Evolutionary conservation across 129 eudicot species (phyloP).

Genomic region (Heracleum sosnowskyi): DNA sequence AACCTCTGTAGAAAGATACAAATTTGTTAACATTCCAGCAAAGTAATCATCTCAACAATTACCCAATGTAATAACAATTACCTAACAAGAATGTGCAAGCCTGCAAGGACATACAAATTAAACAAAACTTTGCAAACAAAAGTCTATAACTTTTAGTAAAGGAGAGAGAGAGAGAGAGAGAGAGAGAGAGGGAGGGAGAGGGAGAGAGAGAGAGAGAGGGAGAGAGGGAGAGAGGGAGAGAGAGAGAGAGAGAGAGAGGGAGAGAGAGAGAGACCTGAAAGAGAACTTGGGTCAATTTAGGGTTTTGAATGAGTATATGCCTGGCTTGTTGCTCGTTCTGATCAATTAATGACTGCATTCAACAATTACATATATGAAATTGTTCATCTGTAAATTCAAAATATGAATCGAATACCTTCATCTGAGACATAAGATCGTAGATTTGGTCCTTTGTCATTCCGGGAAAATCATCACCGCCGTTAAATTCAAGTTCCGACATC

Average conservation of each 20-base stretch:
- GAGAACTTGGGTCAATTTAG: too few relatives aligned
- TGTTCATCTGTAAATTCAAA: background rate
- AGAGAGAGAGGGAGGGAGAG: too few relatives aligned
- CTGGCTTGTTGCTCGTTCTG: conserved; percentile 92
- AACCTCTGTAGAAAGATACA: background rate
- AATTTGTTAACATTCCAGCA: background rate
- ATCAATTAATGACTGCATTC: conserved; percentile 68
- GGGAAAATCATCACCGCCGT: conserved; percentile 75
- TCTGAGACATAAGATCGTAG: conserved; percentile 87
- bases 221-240: too few relatives aligned
- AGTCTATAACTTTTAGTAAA: too few relatives aligned
- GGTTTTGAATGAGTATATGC: conserved; percentile 77
- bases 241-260: background rate
- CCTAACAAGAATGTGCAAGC: background rate
- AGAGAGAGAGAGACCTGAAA: too few relatives aligned
- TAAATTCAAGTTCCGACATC: conserved; percentile 60
- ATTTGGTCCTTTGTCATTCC: conserved; percentile 88
- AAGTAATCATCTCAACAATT: background rate
- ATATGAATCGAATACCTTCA: too few relatives aligned
- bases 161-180: too few relatives aligned
- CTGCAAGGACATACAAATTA: too few relatives aligned
- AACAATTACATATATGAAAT: background rate
- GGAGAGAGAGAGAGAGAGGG: too few relatives aligned
- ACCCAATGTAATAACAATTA: background rate
- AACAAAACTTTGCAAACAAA: too few relatives aligned